phyloP scores from a whole-genome alignment of 2,329 filamentous ascomycete genomes.

The Drechmeria coniospora region DNA sequence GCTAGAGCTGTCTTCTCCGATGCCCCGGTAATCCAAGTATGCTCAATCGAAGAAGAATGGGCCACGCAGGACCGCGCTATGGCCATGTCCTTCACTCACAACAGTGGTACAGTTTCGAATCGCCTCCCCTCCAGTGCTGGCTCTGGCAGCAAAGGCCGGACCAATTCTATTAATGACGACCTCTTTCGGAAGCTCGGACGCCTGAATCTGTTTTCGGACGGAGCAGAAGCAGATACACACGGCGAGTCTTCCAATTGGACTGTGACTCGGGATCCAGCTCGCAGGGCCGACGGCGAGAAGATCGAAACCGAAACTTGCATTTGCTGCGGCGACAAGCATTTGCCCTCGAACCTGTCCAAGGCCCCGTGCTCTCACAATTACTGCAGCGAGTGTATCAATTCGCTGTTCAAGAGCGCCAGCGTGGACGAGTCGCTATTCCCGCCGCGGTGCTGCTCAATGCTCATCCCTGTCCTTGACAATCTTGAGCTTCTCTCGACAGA shows the following conservation, averaged over 20 bases:
- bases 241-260: background rate
- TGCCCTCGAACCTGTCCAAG: background rate
- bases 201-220: too few relatives aligned
- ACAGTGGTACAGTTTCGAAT: background rate
- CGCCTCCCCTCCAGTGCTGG: background rate
- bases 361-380: constrained; percentile 27
- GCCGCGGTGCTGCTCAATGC: constrained; percentile 32
- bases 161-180: too few relatives aligned
- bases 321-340: background rate
- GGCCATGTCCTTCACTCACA: background rate
- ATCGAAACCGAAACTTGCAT: background rate
- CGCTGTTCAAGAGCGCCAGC: constrained; percentile 27
- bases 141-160: background rate
- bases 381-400: constrained; percentile 30
- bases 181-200: too few relatives aligned
- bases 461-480: constrained; percentile 21
- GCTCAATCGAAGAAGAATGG: background rate
- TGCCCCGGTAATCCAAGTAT: background rate
- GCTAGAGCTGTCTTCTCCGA: background rate
- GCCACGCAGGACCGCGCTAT: background rate
- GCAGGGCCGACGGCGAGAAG: background rate
- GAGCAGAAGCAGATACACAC: background rate
- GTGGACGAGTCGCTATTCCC: constrained; percentile 37
- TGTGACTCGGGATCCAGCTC: background rate
- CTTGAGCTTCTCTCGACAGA: constrained; percentile 18